These are phyloP conservation scores for Trapa incisa DNA, from an alignment of 345 rosid species.

Conservation along the genomic window DNA sequence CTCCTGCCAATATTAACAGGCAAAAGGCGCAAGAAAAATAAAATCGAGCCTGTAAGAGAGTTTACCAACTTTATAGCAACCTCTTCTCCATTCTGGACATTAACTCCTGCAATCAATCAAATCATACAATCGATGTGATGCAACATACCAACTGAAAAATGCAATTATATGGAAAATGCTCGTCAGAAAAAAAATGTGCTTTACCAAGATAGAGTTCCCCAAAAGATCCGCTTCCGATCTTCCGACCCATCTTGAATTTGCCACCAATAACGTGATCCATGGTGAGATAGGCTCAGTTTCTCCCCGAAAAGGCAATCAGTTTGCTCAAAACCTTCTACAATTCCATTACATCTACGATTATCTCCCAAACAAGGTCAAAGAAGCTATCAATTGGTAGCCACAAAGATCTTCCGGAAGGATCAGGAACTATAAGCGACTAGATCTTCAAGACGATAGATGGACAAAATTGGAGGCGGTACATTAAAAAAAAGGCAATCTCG, in stretches of 20 bases:
- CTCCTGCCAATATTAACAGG: neutral
- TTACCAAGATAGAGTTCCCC: conserved; percentile 76
- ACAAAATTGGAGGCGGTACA: neutral
- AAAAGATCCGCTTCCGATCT: conserved; percentile 61
- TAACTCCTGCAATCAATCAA: conserved; percentile 33
- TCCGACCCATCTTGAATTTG: conserved; percentile 48
- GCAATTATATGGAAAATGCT: neutral
- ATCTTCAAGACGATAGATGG: neutral
- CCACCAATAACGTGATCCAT: conserved; percentile 55
- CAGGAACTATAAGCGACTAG: neutral
- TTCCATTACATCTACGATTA: neutral
- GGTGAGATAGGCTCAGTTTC: conserved; percentile 4
- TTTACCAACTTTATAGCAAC: conserved; percentile 81
- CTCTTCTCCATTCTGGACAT: conserved; percentile 70
- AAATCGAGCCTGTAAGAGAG: neutral
- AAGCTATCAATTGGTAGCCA: neutral
- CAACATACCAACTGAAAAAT: conserved; percentile 5
- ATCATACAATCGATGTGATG: conserved; percentile 1
- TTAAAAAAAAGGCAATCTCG: neutral
- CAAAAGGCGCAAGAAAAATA: neutral
- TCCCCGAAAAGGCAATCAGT: neutral
- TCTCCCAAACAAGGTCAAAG: neutral
- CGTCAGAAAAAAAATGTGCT: neutral
- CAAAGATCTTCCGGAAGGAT: neutral
- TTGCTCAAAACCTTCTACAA: neutral